Evolutionary conservation across 192 early-diverging fungal species (phyloP).

Genomic region (Coemansia asiatica): DNA sequence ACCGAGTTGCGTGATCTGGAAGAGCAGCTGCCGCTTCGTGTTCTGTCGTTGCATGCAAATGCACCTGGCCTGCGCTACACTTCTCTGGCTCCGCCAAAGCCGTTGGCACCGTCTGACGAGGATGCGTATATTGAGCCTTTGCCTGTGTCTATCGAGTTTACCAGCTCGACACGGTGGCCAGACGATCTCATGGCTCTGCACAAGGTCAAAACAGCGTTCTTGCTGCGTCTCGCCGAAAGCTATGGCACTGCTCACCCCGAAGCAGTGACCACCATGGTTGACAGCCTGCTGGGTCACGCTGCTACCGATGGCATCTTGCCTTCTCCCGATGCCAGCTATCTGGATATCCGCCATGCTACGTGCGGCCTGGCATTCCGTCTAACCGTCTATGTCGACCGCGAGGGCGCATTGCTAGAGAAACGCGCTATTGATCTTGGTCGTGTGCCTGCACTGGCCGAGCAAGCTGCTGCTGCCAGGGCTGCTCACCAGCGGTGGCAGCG

Average conservation of each 20-base stretch:
- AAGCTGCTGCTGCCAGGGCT: slow-evolving; percentile 50
- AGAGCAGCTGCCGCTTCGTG: slow-evolving; percentile 45
- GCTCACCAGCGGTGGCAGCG: slow-evolving; percentile 38
- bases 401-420: slow-evolving; percentile 62
- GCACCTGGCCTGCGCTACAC: slow-evolving; percentile 62
- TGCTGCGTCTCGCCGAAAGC: slow-evolving; percentile 69
- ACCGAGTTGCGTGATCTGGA: slow-evolving; percentile 35
- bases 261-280: slow-evolving; percentile 35
- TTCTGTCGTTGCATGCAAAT: slow-evolving; percentile 35
- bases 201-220: slow-evolving; percentile 88
- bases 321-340: slow-evolving; percentile 46
- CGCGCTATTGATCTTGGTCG: slow-evolving; percentile 45
- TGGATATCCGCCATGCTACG: slow-evolving; percentile 69
- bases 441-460: slow-evolving; percentile 44
- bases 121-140: slow-evolving; percentile 66
- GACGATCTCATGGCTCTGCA: slow-evolving; percentile 83
- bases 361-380: slow-evolving; percentile 80
- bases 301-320: slow-evolving; percentile 55
- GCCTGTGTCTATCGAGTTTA: slow-evolving; percentile 82
- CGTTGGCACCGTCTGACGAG: slow-evolving; percentile 44
- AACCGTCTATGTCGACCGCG: slow-evolving; percentile 70
- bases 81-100: slow-evolving; percentile 54
- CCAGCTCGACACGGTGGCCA: slow-evolving; percentile 83
- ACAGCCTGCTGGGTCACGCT: slow-evolving; percentile 56
- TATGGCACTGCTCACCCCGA: slow-evolving; percentile 49